phyloP scores from a whole-genome alignment of 208 protist species.

The Wallacemonas sp. region DNA sequence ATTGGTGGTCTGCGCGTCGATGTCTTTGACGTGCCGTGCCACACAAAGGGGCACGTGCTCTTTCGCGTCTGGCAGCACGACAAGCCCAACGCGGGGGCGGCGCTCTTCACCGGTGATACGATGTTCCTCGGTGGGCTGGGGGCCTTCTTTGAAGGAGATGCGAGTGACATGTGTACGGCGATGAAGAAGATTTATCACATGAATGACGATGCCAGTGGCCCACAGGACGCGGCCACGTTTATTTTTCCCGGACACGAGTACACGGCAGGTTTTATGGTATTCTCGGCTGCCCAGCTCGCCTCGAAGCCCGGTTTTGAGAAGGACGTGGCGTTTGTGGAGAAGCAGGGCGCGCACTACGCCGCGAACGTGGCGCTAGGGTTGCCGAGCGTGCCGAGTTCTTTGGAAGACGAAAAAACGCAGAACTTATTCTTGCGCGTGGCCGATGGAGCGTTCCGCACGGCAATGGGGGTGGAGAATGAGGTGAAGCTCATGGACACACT shows the following conservation, averaged over 20 bases:
- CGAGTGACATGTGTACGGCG: slow-evolving; percentile 71
- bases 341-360: slow-evolving; percentile 48
- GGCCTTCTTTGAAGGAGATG: slow-evolving; percentile 92
- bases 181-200: slow-evolving; percentile 56
- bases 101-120: slow-evolving; percentile 95
- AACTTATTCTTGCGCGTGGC: slow-evolving; percentile 89
- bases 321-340: slow-evolving; percentile 49
- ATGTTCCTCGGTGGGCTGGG: slow-evolving; percentile 94
- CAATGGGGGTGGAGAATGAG: slow-evolving; percentile 40
- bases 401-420: slow-evolving; percentile 79
- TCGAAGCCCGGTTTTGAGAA: slow-evolving; percentile 9
- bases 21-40: slow-evolving; percentile 84
- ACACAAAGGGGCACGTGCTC: slow-evolving; percentile 87
- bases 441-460: slow-evolving; percentile 42
- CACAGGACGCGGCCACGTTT: slow-evolving; percentile 51
- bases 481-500: slow-evolving; percentile 70
- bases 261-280: slow-evolving; percentile 79
- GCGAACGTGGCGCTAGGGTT: slow-evolving; percentile 34
- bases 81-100: slow-evolving; percentile 39
- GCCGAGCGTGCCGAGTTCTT: slow-evolving; percentile 76
- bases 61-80: slow-evolving; percentile 48
- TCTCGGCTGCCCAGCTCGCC: slow-evolving; percentile 34
- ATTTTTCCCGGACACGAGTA: slow-evolving; percentile 92
- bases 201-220: slow-evolving; percentile 21
- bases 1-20: slow-evolving; percentile 65